These are phyloP conservation scores for Colletotrichum cuscutae DNA, from an alignment of 2,329 filamentous ascomycete species.

Conservation along the genomic window DNA sequence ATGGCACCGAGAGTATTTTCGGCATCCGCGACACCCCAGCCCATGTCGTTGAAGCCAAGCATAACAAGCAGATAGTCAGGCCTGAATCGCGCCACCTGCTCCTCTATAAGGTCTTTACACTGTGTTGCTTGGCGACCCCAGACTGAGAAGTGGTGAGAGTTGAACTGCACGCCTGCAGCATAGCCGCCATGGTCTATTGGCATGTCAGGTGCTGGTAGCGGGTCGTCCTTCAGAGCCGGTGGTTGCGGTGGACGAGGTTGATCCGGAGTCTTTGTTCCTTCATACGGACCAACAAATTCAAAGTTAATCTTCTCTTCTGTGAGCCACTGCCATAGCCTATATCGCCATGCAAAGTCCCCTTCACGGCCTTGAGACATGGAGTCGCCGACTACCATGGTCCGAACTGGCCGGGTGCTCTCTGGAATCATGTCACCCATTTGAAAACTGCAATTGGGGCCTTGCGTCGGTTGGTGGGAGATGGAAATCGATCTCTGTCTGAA, in stretches of 20 bases:
- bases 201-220: neutral
- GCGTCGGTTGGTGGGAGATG: neutral
- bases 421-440: neutral
- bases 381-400: constrained; percentile 49
- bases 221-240: constrained; percentile 20
- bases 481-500: neutral
- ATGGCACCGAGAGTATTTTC: constrained; percentile 38
- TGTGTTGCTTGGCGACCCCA: constrained; percentile 48
- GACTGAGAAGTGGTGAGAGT: constrained; percentile 45
- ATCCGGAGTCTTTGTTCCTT: constrained; percentile 42
- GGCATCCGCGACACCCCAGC: constrained; percentile 40
- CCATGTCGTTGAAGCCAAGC: constrained; percentile 49
- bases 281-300: constrained; percentile 49
- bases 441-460: neutral
- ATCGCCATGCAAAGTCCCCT: constrained; percentile 55
- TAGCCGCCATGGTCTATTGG: constrained; percentile 43
- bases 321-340: constrained; percentile 53
- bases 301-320: constrained; percentile 37
- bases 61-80: constrained; percentile 48
- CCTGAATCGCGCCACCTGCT: constrained; percentile 40
- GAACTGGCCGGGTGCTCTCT: constrained; percentile 3
- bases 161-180: constrained; percentile 42
- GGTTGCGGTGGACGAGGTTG: constrained; percentile 23
- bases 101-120: constrained; percentile 40
- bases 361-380: constrained; percentile 51